Conservation (phyloP, 2,329 filamentous ascomycete species). For the Fusarium sp. region DNA sequence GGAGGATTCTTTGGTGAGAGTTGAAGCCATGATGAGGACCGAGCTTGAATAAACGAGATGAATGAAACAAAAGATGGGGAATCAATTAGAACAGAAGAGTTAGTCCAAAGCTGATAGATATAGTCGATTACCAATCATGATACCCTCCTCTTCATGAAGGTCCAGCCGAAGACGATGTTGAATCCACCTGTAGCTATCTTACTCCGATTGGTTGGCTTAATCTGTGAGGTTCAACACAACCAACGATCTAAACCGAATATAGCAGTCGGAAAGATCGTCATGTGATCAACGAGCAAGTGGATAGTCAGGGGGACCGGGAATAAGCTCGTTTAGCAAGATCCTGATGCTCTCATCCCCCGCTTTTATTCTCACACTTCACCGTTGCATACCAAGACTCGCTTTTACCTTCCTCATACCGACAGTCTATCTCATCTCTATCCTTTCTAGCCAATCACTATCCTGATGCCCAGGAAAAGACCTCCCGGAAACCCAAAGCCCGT, state of each 20-base stretch:
- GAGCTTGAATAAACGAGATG: fast-evolving
- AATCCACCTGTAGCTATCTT: too few species aligned
- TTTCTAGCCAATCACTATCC: neutral
- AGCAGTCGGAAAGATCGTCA: constrained; percentile 3
- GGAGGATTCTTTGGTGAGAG: constrained; percentile 22
- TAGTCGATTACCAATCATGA: neutral
- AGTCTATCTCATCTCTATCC: neutral
- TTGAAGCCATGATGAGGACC: neutral
- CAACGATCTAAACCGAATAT: neutral
- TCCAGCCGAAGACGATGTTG: constrained; percentile 27
- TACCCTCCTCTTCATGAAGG: constrained; percentile 9
- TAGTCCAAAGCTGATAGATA: neutral
- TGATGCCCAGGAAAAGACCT: constrained; percentile 39
- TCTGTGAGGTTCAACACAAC: neutral
- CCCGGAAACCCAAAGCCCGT: constrained; percentile 25
- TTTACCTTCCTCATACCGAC: neutral
- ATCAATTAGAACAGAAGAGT: fast-evolving
- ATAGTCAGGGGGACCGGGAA: constrained; percentile 14
- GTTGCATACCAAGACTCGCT: neutral
- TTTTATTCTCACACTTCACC: constrained; percentile 19
- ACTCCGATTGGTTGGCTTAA: neutral
- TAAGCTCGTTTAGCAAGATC: constrained; percentile 8
- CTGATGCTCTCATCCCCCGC: constrained; percentile 19
- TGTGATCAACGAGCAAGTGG: constrained; percentile 18
- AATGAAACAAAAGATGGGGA: neutral